Evolutionary conservation across 2,329 filamentous ascomycete genomes (phyloP), one percentile per base, ranked within the genome.

Genomic region (Fusarium verticillioides): DNA sequence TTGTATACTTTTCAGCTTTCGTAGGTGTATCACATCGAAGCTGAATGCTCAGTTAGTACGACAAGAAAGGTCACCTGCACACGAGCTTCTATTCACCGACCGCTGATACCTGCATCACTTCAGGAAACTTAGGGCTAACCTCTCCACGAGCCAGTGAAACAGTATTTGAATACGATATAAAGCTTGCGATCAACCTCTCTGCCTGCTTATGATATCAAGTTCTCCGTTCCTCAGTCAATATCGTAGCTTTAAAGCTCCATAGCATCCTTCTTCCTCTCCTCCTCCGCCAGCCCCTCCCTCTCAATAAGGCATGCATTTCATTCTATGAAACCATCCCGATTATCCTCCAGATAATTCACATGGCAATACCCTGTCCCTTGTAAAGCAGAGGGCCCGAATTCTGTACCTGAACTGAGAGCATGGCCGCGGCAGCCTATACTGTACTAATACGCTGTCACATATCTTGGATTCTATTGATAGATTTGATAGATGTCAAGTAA

Each of bases 51-150:
- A 18, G 12, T 6, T 34, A 23, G 16, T 9, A 47, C 15, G 12
- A 30, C 4, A 30, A 32, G 0, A 32, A 12, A 3, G 19, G 19
- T n/a, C 13, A 18, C 4, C 10, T 32, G 28, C 13, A n/a, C 9
- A 49, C 3, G 28, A 5, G 28, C 10, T n/a, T n/a, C 13, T 9
- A n/a, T n/a, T 10, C 15, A 30, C 19, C 6, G 13, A 30, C 12
- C 19, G 6, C 9, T 30, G 9, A 10, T 26, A 21, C 18, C 12
- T 21, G 19, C 13, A 47, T 15, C 12, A 9, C 44, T 21, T 30
- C 0, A 21, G 9, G 26, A 0, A 30, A 15, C 19, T 30, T 7
- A 10, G 5, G 10, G 10, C 7, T 1, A 1, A 12, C 7, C 4
- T 30, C 7, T 18, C 9, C 7, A 18, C 4, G 18, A 26, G 13